phyloP scores from a whole-genome alignment of 2,329 filamentous ascomycete species.

The Aaosphaeria pasadenensis region DNA sequence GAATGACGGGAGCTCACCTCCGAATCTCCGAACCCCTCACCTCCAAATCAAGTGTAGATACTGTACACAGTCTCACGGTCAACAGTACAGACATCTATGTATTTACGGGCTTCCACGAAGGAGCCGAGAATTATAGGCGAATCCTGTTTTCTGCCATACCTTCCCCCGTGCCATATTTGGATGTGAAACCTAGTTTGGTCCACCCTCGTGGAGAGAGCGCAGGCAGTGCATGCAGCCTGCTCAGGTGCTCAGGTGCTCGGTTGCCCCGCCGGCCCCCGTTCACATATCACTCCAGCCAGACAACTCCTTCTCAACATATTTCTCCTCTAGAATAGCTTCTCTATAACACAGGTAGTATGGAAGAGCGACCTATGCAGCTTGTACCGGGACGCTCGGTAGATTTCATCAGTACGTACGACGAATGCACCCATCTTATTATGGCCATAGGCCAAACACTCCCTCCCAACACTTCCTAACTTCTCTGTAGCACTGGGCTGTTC shows the following conservation, averaged over 20 bases:
- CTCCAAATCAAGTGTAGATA: not conserved
- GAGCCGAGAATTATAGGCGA: no score
- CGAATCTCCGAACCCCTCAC: not conserved
- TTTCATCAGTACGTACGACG: conserved; percentile 35
- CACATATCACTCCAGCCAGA: not conserved
- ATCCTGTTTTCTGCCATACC: no score
- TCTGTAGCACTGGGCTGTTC: conserved; percentile 77
- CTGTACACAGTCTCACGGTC: not conserved
- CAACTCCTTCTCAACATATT: not conserved
- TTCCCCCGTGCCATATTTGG: conserved; percentile 4
- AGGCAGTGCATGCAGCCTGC: conserved; percentile 6
- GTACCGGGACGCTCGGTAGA: conserved; percentile 32
- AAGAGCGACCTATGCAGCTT: conserved; percentile 29
- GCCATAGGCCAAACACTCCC: no score
- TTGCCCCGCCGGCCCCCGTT: no score
- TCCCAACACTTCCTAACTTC: conserved; percentile 8
- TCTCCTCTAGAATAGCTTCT: not conserved
- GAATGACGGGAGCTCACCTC: not conserved
- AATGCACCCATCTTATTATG: not conserved
- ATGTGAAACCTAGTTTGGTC: no score
- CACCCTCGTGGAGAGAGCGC: conserved; percentile 25
- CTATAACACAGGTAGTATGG: conserved; percentile 14
- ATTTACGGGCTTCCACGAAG: no score
- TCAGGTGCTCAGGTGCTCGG: not conserved
- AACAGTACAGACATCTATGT: no score